These are phyloP conservation scores for Neurospora terricola DNA, from an alignment of 495 filamentous ascomycete species.

Conservation along the genomic window DNA sequence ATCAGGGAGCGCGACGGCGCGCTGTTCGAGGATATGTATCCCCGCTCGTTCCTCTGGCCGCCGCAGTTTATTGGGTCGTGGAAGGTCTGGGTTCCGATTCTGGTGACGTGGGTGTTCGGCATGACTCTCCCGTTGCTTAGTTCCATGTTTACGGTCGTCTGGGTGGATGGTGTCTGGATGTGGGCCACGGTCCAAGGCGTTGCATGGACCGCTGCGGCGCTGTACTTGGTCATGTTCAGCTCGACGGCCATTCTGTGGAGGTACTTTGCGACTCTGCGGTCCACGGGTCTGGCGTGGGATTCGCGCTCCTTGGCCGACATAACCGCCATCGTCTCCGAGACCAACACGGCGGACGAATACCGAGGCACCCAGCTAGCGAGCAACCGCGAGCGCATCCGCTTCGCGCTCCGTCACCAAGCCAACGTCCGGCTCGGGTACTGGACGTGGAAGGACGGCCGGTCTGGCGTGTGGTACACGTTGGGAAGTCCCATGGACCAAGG, in stretches of 20 bases:
- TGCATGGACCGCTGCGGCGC: conserved; percentile 65
- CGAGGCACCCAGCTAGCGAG: conserved; percentile 44
- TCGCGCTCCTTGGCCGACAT: conserved; percentile 71
- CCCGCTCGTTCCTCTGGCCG: conserved; percentile 37
- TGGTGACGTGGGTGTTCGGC: conserved; percentile 36
- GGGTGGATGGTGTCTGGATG: conserved; percentile 45
- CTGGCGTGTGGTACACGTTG: conserved; percentile 34
- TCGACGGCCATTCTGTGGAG: conserved; percentile 44
- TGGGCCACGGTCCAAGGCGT: conserved; percentile 71
- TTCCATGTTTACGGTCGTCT: conserved; percentile 36
- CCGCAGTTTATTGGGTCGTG: conserved; percentile 34
- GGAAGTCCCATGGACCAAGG: conserved; percentile 27
- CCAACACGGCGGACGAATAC: conserved; percentile 64
- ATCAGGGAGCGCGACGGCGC: conserved; percentile 37
- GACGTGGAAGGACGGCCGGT: conserved; percentile 44
- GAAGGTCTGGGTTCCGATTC: conserved; percentile 33
- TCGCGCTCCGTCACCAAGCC: conserved; percentile 37
- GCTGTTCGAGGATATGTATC: conserved; percentile 43
- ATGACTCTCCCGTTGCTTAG: conserved; percentile 39
- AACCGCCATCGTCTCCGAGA: conserved; percentile 61
- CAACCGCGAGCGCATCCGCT: conserved; percentile 38
- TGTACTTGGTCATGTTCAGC: conserved; percentile 58
- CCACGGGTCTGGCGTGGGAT: conserved; percentile 78
- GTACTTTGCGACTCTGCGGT: conserved; percentile 37
- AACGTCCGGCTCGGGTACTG: conserved; percentile 73